These are phyloP conservation scores for Lyophyllum shimeji DNA, from an alignment of 768 basidiomycete species.

Conservation along the genomic window DNA sequence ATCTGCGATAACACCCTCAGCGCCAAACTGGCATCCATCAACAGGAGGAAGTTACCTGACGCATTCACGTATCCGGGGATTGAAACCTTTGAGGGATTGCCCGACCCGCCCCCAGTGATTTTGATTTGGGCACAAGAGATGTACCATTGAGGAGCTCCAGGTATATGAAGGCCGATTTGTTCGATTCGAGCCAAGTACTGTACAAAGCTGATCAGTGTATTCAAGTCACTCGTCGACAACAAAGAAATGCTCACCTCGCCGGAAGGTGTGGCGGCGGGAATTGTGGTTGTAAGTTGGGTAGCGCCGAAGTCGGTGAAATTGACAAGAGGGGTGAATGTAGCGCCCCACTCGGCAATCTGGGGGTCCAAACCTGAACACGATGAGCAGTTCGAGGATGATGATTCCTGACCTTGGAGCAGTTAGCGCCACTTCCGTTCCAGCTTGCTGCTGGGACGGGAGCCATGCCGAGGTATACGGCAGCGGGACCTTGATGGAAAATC, in stretches of 20 bases:
- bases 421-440: conserved; percentile 38
- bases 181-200: conserved; percentile 40
- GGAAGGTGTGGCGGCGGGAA: conserved; percentile 32
- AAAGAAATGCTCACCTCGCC: conserved; percentile 27
- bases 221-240: too few relatives aligned
- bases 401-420: conserved; percentile 37
- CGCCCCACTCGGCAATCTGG: conserved; percentile 31
- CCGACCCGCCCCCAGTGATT: conserved; percentile 38
- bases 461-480: conserved; percentile 40
- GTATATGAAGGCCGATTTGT: conserved; percentile 39
- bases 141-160: conserved; percentile 40
- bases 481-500: conserved; percentile 39
- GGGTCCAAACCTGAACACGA: neutral
- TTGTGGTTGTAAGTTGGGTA: conserved; percentile 29
- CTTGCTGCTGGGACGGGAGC: conserved; percentile 35
- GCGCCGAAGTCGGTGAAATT: conserved; percentile 24
- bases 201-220: neutral
- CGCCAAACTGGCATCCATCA: too few relatives aligned
- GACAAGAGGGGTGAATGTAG: conserved; percentile 27
- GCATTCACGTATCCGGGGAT: conserved; percentile 42
- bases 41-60: conserved; percentile 15
- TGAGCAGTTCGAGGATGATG: neutral
- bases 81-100: conserved; percentile 39
- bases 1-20: neutral
- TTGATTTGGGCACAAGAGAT: conserved; percentile 43